Percentiles rank a stretch among this genome's conserved stretches.
Evolutionary conservation across 805 yeast genomes (phyloP).

Genomic region (Isabelozyma pseudorhagii): DNA sequence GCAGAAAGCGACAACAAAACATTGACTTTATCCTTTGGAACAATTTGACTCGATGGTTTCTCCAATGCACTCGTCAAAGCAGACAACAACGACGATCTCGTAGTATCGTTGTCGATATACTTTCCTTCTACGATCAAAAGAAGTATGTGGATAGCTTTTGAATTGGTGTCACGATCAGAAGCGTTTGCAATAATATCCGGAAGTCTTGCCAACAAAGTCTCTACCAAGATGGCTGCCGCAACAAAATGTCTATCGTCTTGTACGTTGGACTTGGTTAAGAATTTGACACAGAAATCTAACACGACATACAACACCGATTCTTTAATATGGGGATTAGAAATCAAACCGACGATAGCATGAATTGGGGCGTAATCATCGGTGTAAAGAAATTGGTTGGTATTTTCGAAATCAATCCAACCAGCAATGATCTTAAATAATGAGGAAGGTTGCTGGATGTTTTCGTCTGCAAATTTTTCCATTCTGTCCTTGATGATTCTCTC

Average conservation of each 20-base stretch:
- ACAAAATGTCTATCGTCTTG: conserved; percentile 44
- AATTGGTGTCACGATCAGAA: conserved; percentile 43
- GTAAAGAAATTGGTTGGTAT: conserved; percentile 50
- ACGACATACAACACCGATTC: conserved; percentile 59
- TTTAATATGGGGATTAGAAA: conserved; percentile 58
- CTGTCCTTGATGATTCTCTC: conserved; percentile 59
- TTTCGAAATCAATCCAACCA: conserved; percentile 45
- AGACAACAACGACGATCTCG: conserved; percentile 49
- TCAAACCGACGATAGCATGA: conserved; percentile 50
- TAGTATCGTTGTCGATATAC: conserved; percentile 52
- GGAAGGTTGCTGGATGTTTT: conserved; percentile 82
- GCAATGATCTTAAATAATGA: conserved; percentile 65
- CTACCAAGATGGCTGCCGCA: conserved; percentile 57
- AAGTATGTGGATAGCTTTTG: conserved; percentile 51
- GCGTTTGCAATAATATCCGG: conserved; percentile 47
- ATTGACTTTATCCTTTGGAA: conserved; percentile 50
- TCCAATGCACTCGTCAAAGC: conserved; percentile 62
- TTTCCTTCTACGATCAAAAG: conserved; percentile 54
- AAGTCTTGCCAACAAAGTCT: conserved; percentile 48
- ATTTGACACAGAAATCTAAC: conserved; percentile 49
- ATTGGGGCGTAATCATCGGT: conserved; percentile 56
- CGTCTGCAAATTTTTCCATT: conserved; percentile 62
- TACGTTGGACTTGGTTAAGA: conserved; percentile 29
- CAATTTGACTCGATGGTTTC: conserved; percentile 52
- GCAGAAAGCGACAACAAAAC: conserved; percentile 56